Base-by-base conservation (phyloP, 2,329 filamentous ascomycete genomes). In the Fusarium tuaranense region DNA sequence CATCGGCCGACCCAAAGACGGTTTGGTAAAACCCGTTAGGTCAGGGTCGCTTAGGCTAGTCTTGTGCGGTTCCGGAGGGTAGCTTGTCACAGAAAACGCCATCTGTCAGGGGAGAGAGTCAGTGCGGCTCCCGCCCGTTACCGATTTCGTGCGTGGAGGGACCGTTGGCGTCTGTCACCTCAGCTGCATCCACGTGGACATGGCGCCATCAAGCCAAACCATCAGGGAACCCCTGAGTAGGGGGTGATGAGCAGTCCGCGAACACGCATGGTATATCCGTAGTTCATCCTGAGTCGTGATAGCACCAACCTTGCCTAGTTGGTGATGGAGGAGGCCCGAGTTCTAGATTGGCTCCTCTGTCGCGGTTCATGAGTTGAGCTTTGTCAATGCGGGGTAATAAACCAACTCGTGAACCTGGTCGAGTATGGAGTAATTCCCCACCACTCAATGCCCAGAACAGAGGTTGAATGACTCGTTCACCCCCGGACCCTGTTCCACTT, bases 1-100 rank as follows among this genome's bases (percentile, higher is more conserved):
- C 44, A 22, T 48, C 44, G 44, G 44, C 44, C 13, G 44, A 79
- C 75, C 78, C 48, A 32, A 55, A 55, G 48, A 32, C 48, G 18
- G 48, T 32, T 55, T 55, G 48, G 48, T 55, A n/a, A 30, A 55
- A 12, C 48, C 25, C 25, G 48, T 55, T 55, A 30, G 30, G 16
- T 32, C 16, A 55, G 25, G 25, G 16, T 55, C 48, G 48, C 48
- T 55, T 55, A 16, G 10, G 48, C 48, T 55, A 32, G 48, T 32
- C 18, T 32, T 20, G 9, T 22, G 48, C 30, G 48, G 48, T 48
- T 48, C 44, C 44, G n/a, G 48, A 55, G 27, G 27, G 18, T 55
- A 27, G 48, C 16, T 55, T 32, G 48, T 55, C 48, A 20, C 48
- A 55, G 48, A 55, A 55, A 55, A 55, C 48, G 48, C 48, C 48